These are phyloP conservation scores for Penicillium corylophilum DNA, from an alignment of 2,329 filamentous ascomycete genomes.

Conservation along the genomic window DNA sequence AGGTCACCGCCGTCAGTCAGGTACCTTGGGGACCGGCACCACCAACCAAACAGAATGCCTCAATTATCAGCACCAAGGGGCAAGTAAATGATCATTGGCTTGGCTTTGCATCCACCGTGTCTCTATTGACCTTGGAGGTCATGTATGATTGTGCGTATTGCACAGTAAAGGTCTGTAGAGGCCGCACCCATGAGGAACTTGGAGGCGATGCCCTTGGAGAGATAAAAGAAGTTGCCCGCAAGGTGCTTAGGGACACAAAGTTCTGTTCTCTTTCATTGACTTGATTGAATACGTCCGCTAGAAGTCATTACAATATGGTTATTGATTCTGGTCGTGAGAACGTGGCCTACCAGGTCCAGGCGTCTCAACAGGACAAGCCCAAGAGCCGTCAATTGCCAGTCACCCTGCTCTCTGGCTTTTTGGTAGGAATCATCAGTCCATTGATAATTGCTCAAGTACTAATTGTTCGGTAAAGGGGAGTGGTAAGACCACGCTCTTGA, in stretches of 20 bases:
- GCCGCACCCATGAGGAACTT: conserved; percentile 23
- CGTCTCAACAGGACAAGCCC: conserved; percentile 24
- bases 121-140: conserved; percentile 10
- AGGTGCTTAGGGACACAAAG: conserved; percentile 9
- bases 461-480: conserved; percentile 51
- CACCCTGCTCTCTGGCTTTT: conserved; percentile 60
- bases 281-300: background rate
- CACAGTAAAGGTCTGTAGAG: conserved; percentile 4
- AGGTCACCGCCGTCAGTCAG: conserved; percentile 12
- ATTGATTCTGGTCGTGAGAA: conserved; percentile 22
- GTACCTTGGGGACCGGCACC: conserved; percentile 21
- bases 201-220: conserved; percentile 12
- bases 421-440: conserved; percentile 39
- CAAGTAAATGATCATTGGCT: conserved; percentile 9
- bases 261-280: background rate
- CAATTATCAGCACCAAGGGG: conserved; percentile 18
- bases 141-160: conserved; percentile 11
- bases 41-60: conserved; percentile 14
- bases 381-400: conserved; percentile 49
- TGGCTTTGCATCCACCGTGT: background rate
- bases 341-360: conserved; percentile 12
- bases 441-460: background rate
- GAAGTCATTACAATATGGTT: conserved; percentile 17
- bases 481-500: conserved; percentile 69
- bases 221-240: conserved; percentile 17